A percentile compares a stretch with the other conserved stretches of the same genome.
These are phyloP conservation scores for Jasminum sambac DNA, from an alignment of 257 asterid species.

Conservation along the genomic window DNA sequence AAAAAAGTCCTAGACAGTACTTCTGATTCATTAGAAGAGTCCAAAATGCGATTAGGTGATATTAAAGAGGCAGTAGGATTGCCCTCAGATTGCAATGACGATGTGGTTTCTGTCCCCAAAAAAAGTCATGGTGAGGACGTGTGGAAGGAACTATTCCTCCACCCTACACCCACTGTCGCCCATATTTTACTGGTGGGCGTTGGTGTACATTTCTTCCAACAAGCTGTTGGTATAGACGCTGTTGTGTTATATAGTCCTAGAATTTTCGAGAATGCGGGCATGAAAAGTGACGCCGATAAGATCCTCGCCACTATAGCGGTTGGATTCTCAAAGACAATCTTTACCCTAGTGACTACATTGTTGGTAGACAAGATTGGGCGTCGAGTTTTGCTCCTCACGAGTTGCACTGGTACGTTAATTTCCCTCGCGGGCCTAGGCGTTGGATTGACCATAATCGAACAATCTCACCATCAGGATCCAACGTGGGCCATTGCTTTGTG, in stretches of 20 bases:
- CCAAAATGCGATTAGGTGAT: conserved; percentile 23
- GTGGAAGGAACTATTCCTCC: conserved; percentile 34
- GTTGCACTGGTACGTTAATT: conserved; percentile 27
- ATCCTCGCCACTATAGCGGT: conserved; percentile 44
- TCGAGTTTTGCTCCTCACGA: conserved; percentile 31
- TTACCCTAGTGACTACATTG: conserved; percentile 32
- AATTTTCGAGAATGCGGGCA: conserved; percentile 35
- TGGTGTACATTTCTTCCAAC: conserved; percentile 40
- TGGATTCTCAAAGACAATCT: conserved; percentile 31
- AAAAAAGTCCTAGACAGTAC: conserved; percentile 30
- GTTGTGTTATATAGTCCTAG: conserved; percentile 39
- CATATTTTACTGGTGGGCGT: conserved; percentile 33
- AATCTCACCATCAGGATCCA: neutral
- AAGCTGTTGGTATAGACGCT: conserved; percentile 38
- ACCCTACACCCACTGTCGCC: conserved; percentile 27
- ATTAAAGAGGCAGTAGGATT: conserved; percentile 34
- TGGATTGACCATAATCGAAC: conserved; percentile 21
- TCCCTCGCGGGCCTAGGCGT: conserved; percentile 19
- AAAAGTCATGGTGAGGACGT: conserved; percentile 25
- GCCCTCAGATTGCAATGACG: conserved; percentile 12
- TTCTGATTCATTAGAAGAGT: conserved; percentile 33
- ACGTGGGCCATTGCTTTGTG: conserved; percentile 25
- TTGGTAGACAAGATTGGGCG: conserved; percentile 30
- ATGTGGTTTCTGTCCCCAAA: conserved; percentile 10
- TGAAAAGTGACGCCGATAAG: conserved; percentile 18